Conservation (phyloP, 1,139 yeast species). For the Pichiaceae sp. region DNA sequence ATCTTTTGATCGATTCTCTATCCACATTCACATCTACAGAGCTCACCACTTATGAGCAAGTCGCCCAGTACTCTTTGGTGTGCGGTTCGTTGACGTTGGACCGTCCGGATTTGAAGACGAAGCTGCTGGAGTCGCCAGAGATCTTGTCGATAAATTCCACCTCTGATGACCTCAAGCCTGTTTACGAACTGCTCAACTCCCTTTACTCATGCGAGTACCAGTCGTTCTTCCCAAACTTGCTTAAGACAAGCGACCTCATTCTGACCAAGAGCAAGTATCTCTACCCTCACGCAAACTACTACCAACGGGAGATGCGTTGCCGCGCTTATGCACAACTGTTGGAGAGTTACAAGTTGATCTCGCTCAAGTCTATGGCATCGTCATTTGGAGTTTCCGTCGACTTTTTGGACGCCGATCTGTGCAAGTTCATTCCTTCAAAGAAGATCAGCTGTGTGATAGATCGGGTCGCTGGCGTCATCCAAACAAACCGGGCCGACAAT, state of each 20-base stretch:
- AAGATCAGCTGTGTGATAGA: constrained; percentile 94
- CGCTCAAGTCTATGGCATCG: constrained; percentile 87
- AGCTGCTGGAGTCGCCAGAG: constrained; percentile 91
- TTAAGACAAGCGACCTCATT: constrained; percentile 71
- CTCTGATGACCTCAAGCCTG: constrained; percentile 67
- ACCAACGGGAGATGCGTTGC: constrained; percentile 87
- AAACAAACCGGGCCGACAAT: constrained; percentile 92
- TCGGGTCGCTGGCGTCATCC: constrained; percentile 90
- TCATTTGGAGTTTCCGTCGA: constrained; percentile 84
- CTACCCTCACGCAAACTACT: constrained; percentile 71
- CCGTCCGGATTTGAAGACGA: constrained; percentile 76
- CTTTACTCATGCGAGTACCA: constrained; percentile 86
- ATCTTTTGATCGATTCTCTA: constrained; percentile 76
- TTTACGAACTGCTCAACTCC: constrained; percentile 76
- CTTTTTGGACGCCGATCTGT: constrained; percentile 71
- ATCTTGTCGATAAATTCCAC: constrained; percentile 73
- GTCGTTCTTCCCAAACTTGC: constrained; percentile 67
- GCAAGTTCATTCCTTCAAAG: constrained; percentile 88
- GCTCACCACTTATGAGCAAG: constrained; percentile 78
- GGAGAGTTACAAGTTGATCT: constrained; percentile 88
- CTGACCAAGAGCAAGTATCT: constrained; percentile 70
- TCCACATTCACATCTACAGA: constrained; percentile 97
- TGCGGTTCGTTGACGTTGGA: constrained; percentile 78
- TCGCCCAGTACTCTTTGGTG: constrained; percentile 81
- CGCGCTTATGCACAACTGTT: constrained; percentile 91